Conservation (phyloP, 495 filamentous ascomycete species). For the Neurospora sp. region DNA sequence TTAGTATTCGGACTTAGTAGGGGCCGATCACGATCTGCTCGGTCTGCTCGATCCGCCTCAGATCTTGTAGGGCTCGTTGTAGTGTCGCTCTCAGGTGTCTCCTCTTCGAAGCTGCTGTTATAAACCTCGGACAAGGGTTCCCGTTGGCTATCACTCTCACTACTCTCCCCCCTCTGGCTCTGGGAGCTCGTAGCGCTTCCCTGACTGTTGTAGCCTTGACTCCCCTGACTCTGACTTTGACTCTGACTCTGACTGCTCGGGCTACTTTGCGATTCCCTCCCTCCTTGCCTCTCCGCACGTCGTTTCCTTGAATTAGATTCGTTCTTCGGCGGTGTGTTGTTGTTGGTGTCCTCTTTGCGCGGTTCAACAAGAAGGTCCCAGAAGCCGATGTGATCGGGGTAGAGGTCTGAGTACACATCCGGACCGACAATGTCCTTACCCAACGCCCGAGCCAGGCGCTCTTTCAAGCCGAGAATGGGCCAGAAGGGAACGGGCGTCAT, state of each 20-base stretch:
- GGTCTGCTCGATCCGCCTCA: background rate
- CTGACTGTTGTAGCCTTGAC: background rate
- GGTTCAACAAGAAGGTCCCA: slow-evolving; percentile 20
- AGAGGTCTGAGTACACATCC: slow-evolving; percentile 14
- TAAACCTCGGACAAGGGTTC: slow-evolving; percentile 15
- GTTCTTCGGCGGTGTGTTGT: background rate
- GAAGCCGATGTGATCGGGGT: slow-evolving; percentile 20
- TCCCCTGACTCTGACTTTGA: background rate
- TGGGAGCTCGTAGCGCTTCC: background rate
- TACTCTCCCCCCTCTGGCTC: background rate
- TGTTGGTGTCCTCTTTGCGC: background rate
- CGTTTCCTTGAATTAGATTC: background rate
- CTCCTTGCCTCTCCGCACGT: slow-evolving; percentile 5
- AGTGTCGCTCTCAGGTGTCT: slow-evolving; percentile 3
- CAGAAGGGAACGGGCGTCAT: slow-evolving; percentile 31
- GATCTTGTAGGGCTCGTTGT: background rate
- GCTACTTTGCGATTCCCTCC: background rate
- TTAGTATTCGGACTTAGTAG: slow-evolving; percentile 25
- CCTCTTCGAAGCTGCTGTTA: slow-evolving; percentile 24
- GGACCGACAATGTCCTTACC: slow-evolving; percentile 30
- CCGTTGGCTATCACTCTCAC: background rate
- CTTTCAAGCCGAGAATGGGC: slow-evolving; percentile 38
- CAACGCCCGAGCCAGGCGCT: slow-evolving; percentile 35
- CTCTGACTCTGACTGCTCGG: background rate
- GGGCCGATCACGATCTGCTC: slow-evolving; percentile 10